A percentile compares a stretch with the other conserved stretches of the same genome.
These are phyloP conservation scores for Sclerotinia glacialis DNA, from an alignment of 2,329 filamentous ascomycete species.

Conservation along the genomic window DNA sequence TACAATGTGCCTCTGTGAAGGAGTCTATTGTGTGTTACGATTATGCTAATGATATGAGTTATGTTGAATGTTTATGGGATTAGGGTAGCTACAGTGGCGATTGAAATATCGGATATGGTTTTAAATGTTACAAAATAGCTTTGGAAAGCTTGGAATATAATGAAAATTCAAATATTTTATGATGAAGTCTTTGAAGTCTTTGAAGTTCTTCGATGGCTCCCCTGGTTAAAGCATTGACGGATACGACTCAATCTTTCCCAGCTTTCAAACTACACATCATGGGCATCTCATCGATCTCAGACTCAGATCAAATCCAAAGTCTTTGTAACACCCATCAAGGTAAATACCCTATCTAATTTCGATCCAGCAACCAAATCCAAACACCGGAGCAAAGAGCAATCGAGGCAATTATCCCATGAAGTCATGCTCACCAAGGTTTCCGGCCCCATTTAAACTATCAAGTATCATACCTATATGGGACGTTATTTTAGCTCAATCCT, in stretches of 20 bases:
- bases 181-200: not conserved
- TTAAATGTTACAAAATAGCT: not conserved
- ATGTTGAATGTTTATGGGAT: constrained; percentile 8
- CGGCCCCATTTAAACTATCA: not conserved
- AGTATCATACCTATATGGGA: too few relatives aligned
- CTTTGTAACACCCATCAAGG: not conserved
- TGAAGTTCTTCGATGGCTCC: not conserved
- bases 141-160: not conserved
- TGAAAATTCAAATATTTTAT: not conserved
- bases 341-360: not conserved
- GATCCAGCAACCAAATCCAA: not conserved
- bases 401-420: not conserved
- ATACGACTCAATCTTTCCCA: not conserved
- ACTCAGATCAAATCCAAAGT: not conserved
- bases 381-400: not conserved
- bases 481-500: not conserved
- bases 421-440: not conserved
- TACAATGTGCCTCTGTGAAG: constrained; percentile 14
- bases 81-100: not conserved
- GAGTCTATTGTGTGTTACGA: too few relatives aligned
- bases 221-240: not conserved
- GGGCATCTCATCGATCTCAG: too few relatives aligned
- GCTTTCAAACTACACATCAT: not conserved
- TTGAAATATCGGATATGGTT: not conserved
- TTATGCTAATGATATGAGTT: not conserved